phyloP scores from a whole-genome alignment of 805 yeast species.

The Teunomyces pallodes region DNA sequence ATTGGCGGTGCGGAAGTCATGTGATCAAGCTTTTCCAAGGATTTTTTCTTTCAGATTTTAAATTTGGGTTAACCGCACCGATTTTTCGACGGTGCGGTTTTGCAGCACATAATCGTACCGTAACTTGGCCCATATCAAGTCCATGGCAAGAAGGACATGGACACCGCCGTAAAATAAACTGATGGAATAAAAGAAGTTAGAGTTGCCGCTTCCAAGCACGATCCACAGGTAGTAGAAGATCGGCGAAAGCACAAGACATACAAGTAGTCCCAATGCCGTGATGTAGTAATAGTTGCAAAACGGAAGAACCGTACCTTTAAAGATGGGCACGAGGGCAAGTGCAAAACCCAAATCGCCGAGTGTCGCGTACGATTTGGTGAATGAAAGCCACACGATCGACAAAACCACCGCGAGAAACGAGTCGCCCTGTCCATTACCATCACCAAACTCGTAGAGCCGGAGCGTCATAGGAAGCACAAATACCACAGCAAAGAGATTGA shows the following conservation, averaged over 20 bases:
- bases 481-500: conserved; percentile 68
- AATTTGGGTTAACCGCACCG: conserved; percentile 51
- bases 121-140: conserved; percentile 78
- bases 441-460: conserved; percentile 44
- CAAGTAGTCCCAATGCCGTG: conserved; percentile 46
- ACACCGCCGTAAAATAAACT: conserved; percentile 77
- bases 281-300: conserved; percentile 46
- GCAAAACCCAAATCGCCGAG: conserved; percentile 65
- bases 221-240: conserved; percentile 94
- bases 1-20: conserved; percentile 9
- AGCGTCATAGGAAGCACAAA: conserved; percentile 74
- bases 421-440: conserved; percentile 30
- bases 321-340: conserved; percentile 36
- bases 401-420: conserved; percentile 56
- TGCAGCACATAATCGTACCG: conserved; percentile 56
- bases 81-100: conserved; percentile 36
- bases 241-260: conserved; percentile 69
- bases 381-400: conserved; percentile 44
- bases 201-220: conserved; percentile 88
- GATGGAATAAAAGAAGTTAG: conserved; percentile 94
- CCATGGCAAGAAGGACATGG: conserved; percentile 64
- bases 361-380: conserved; percentile 84
- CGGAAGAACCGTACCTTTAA: conserved; percentile 48
- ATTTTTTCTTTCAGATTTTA: conserved; percentile 1
- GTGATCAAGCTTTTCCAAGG: neutral